phyloP scores from a whole-genome alignment of 2,329 filamentous ascomycete genomes.

The Capronia americana region DNA sequence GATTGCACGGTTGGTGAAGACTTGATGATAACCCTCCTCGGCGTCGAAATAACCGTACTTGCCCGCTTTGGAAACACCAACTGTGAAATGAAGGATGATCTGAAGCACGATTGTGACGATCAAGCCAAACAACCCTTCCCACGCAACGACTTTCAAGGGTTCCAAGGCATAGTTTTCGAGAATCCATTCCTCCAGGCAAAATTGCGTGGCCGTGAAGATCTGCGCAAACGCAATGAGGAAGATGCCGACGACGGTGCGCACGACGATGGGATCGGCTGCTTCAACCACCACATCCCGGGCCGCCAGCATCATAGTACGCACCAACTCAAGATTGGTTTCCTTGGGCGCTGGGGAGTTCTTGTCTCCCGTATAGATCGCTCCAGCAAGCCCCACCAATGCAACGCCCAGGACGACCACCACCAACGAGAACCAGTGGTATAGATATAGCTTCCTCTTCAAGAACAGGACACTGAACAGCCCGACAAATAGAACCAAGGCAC shows the following conservation, averaged over 20 bases:
- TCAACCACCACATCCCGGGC: conserved; percentile 50
- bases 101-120: conserved; percentile 77
- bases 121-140: conserved; percentile 95
- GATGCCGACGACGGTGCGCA: conserved; percentile 79
- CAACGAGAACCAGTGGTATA: conserved; percentile 93
- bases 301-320: conserved; percentile 40
- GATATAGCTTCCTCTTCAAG: conserved; percentile 74
- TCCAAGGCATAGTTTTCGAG: conserved; percentile 79
- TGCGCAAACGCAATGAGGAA: conserved; percentile 91
- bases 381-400: conserved; percentile 85
- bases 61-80: conserved; percentile 77
- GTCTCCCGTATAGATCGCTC: conserved; percentile 73
- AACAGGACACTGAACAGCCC: conserved; percentile 94
- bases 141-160: conserved; percentile 89
- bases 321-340: conserved; percentile 44
- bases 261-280: conserved; percentile 61
- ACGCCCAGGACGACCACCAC: conserved; percentile 88
- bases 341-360: conserved; percentile 41
- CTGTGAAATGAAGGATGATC: conserved; percentile 75
- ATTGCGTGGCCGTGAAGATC: conserved; percentile 95
- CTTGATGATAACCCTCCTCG: conserved; percentile 80
- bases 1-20: conserved; percentile 74
- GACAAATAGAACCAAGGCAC: conserved; percentile 92
- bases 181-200: conserved; percentile 94
- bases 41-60: conserved; percentile 88